Evolutionary conservation across 2,329 filamentous ascomycete species (phyloP).

Genomic region (Scedosporium minutisporum): DNA sequence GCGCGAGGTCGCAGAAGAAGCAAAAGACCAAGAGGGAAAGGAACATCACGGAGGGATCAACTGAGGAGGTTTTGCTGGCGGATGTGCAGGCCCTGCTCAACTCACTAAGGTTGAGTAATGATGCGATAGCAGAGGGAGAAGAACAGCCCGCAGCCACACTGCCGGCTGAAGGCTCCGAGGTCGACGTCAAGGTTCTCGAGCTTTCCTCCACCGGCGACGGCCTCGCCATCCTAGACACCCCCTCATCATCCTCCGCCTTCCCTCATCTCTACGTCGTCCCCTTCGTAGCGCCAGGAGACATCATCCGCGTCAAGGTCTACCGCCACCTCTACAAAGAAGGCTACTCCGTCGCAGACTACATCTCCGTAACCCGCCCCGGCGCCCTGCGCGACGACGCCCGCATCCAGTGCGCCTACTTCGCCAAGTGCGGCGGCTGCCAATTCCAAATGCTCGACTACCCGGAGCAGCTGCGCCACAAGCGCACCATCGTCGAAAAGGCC

Average conservation of each 20-base stretch:
- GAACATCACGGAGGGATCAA: slow-evolving; percentile 51
- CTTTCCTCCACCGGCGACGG: slow-evolving; percentile 91
- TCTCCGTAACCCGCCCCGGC: slow-evolving; percentile 66
- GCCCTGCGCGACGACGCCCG: slow-evolving; percentile 66
- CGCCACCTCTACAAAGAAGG: slow-evolving; percentile 55
- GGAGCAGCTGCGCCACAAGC: slow-evolving; percentile 79
- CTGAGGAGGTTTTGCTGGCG: slow-evolving; percentile 55
- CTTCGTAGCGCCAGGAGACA: slow-evolving; percentile 80
- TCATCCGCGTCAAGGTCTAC: slow-evolving; percentile 66
- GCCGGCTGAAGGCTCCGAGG: slow-evolving; percentile 61
- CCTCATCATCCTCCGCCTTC: slow-evolving; percentile 14
- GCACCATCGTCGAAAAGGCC: slow-evolving; percentile 78
- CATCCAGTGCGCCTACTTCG: slow-evolving; percentile 78
- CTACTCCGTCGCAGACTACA: slow-evolving; percentile 72
- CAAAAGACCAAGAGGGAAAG: slow-evolving; percentile 50
- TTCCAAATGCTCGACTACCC: slow-evolving; percentile 93
- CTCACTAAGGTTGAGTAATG: slow-evolving; percentile 18
- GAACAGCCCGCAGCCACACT: slow-evolving; percentile 27
- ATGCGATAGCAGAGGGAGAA: slow-evolving; percentile 12
- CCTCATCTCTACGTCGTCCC: slow-evolving; percentile 73
- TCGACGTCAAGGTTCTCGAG: slow-evolving; percentile 71
- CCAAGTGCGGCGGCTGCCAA: slow-evolving; percentile 82
- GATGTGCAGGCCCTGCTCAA: slow-evolving; percentile 49
- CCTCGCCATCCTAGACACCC: slow-evolving; percentile 55
- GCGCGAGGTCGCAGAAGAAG: slow-evolving; percentile 11